Evolutionary conservation across 2,329 filamentous ascomycete species (phyloP), one percentile per base, ranked within the genome.

Genomic region (Cercospora sesami): DNA sequence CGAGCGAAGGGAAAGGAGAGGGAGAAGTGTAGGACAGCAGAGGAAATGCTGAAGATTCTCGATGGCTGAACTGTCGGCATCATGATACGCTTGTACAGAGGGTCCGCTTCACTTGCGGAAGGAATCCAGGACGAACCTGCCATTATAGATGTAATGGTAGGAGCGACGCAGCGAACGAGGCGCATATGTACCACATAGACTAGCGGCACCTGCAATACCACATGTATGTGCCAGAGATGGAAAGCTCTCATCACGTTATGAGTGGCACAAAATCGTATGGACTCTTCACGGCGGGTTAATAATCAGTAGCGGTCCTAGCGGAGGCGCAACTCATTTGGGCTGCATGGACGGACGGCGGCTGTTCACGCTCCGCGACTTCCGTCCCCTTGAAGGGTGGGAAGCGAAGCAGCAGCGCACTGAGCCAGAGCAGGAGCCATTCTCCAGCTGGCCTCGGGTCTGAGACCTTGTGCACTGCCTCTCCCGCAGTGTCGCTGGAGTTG

Each of bases 1-100:
- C 79, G 83, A 68, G 77, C 78, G 58, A 84, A 81, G 63, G 94
- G 93, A 0, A 98, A 97, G 79, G 86, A 89, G 74, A 86, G 95
- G 72, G 92, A 94, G 79, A 90, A 90, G 78, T 85, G 89, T 73
- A 80, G 78, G 7, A 82, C 80, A 66, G 83, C 88, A 0, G 78
- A 81, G 55, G 86, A 89, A 68, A 90, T 90, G 87, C 73, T 90
- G 59, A 75, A 80, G 23, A 81, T 83, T 28, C 71, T 86, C 23
- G 80, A 80, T 60, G 63, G 68, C 28, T 70, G 57, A 60, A 23
- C 18, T 30, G n/a, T 30, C 10, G 18, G 30, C 23, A 63, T 33
- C 42, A 51, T 9, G 28, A 51, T 51, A 18, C 18, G 42, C n/a
- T 23, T n/a, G 36, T 42, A n/a, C 36, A 42, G 36, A 42, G 36